Conservation (phyloP, 2,329 filamentous ascomycete species). For the Ascochyta clinopodiicola region DNA sequence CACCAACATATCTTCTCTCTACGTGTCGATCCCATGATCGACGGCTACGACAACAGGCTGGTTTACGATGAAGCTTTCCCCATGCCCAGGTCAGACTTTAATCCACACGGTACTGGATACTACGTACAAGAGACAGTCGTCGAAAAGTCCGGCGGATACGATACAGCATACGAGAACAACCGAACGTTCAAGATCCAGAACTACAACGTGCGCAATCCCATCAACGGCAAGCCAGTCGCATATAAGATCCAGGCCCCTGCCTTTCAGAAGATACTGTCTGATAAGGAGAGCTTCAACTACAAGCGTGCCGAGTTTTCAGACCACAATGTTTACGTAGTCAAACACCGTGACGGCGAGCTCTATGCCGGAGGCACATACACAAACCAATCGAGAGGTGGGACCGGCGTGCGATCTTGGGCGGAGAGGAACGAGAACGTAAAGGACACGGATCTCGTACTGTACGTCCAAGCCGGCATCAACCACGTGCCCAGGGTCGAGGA, state of each 20-base stretch:
- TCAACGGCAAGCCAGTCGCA: conserved; percentile 57
- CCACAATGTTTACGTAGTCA: conserved; percentile 65
- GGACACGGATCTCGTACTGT: conserved; percentile 64
- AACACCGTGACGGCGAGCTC: conserved; percentile 64
- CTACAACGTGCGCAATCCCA: conserved; percentile 51
- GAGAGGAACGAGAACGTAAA: conserved; percentile 61
- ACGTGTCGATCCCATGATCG: conserved; percentile 56
- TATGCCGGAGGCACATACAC: conserved; percentile 67
- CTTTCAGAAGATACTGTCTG: conserved; percentile 60
- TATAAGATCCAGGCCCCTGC: conserved; percentile 59
- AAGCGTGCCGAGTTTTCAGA: conserved; percentile 66
- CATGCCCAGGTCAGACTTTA: conserved; percentile 63
- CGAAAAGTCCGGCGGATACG: conserved; percentile 58
- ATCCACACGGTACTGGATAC: conserved; percentile 63
- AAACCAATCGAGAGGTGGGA: conserved; percentile 63
- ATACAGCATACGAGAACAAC: conserved; percentile 54
- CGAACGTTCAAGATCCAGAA: conserved; percentile 60
- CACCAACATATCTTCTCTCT: conserved; percentile 78
- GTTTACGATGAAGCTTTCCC: conserved; percentile 63
- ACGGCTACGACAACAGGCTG: conserved; percentile 55
- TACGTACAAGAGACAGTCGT: conserved; percentile 55
- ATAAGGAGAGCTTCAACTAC: conserved; percentile 61
- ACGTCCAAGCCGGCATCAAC: conserved; percentile 64
- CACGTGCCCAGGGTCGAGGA: conserved; percentile 64
- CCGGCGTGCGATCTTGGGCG: conserved; percentile 57